Conservation (phyloP, 225 moss, liverwort and hornwort species). For the Climacium dendroides region DNA sequence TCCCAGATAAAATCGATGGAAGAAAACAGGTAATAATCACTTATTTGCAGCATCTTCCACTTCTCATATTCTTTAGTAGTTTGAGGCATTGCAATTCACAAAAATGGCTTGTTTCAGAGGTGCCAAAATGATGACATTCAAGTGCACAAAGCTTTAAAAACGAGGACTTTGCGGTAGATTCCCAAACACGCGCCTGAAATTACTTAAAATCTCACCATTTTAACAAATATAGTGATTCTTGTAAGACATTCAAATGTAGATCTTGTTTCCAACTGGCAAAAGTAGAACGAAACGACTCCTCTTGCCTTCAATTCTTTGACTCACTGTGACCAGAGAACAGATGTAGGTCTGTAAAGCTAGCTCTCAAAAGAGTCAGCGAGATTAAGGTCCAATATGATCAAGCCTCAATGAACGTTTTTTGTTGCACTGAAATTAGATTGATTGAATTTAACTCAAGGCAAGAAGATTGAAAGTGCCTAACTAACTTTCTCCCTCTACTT, state of each 20-base stretch:
- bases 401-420: background rate
- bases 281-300: background rate
- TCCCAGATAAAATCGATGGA: background rate
- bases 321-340: background rate
- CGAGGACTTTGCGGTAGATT: background rate
- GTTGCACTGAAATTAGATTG: background rate
- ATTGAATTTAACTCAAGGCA: background rate
- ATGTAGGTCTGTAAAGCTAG: background rate
- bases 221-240: background rate
- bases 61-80: background rate
- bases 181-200: background rate
- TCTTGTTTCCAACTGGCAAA: background rate
- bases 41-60: background rate
- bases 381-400: background rate
- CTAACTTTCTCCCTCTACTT: background rate
- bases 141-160: background rate
- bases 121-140: background rate
- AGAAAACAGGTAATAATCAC: background rate
- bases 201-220: background rate
- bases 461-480: background rate
- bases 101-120: background rate
- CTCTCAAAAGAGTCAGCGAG: background rate
- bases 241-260: background rate
- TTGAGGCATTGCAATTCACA: background rate
- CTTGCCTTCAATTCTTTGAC: too few species aligned